These are phyloP conservation scores for Yamagishiella unicocca DNA, from an alignment of 139 green algal genomes.

Conservation along the genomic window DNA sequence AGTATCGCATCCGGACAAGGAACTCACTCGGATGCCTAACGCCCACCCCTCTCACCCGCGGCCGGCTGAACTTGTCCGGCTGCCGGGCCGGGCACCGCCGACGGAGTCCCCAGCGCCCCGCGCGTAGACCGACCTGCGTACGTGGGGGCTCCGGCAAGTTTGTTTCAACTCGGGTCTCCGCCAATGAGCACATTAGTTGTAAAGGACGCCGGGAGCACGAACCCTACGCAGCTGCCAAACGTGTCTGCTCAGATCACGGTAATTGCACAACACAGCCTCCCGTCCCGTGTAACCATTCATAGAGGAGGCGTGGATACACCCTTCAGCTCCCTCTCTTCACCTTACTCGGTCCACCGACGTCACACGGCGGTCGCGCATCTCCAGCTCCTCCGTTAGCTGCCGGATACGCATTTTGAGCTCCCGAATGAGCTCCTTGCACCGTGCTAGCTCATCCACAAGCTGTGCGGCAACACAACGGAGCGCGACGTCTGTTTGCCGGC, in stretches of 20 bases:
- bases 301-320: too few species aligned
- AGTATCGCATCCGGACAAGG: too few species aligned
- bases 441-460: conserved; percentile 48
- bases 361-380: conserved; percentile 42
- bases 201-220: too few species aligned
- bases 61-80: neutral
- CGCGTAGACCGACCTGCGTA: neutral
- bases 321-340: neutral
- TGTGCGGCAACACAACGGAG: too few species aligned
- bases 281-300: neutral
- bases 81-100: neutral
- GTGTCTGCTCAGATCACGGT: too few species aligned
- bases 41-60: neutral
- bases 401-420: conserved; percentile 58
- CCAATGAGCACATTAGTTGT: neutral
- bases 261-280: too few species aligned
- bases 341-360: conserved; percentile 35
- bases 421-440: conserved; percentile 62
- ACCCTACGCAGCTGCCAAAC: too few species aligned
- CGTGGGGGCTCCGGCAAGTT: too few species aligned
- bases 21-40: too few species aligned
- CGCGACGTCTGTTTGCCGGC: too few species aligned
- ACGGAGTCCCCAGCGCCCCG: neutral
- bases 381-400: conserved; percentile 72
- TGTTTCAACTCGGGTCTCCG: neutral